A percentile compares a stretch with the other conserved stretches of the same genome.
phyloP scores from a whole-genome alignment of 2,329 filamentous ascomycete species.

The Purpureocillium lavendulum region DNA sequence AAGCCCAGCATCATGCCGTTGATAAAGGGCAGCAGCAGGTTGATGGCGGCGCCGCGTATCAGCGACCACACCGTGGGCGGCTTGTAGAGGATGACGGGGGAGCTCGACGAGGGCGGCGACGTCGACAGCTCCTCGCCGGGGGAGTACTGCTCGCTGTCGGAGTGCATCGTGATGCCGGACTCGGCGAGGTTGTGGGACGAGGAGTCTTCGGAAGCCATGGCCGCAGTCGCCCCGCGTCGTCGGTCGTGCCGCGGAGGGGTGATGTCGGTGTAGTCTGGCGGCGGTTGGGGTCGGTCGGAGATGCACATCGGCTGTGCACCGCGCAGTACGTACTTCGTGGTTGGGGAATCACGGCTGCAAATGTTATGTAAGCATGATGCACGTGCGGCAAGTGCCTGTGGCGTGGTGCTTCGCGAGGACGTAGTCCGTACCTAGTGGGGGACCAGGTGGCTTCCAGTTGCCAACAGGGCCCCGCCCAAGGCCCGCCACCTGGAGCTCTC shows the following conservation, averaged over 20 bases:
- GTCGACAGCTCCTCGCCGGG: slow-evolving; percentile 52
- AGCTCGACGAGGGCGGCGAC: slow-evolving; percentile 54
- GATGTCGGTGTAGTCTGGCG: not conserved
- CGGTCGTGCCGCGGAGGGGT: not conserved
- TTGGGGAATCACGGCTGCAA: too few relatives aligned
- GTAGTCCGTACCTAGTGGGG: too few relatives aligned
- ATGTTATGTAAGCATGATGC: slow-evolving; percentile 4
- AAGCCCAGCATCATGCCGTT: slow-evolving; percentile 99
- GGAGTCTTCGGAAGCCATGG: slow-evolving; percentile 45
- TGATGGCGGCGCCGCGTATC: slow-evolving; percentile 84
- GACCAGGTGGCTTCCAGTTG: too few relatives aligned
- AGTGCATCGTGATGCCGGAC: slow-evolving; percentile 69
- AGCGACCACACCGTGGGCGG: slow-evolving; percentile 83
- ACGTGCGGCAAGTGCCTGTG: too few relatives aligned
- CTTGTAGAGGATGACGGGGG: slow-evolving; percentile 75
- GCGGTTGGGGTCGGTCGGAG: slow-evolving; percentile 1
- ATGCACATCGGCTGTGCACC: not conserved
- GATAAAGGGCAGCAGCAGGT: slow-evolving; percentile 88
- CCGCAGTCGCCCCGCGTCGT: slow-evolving; percentile 5
- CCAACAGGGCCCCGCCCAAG: too few relatives aligned
- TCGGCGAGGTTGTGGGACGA: slow-evolving; percentile 50
- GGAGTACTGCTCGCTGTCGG: slow-evolving; percentile 78
- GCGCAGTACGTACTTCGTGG: too few relatives aligned
- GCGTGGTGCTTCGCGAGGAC: too few relatives aligned
- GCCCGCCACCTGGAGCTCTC: too few relatives aligned